Evolutionary conservation across 305 asterid genomes (phyloP), one percentile per base, ranked within the genome.

Genomic region (Salvia sclarea): DNA sequence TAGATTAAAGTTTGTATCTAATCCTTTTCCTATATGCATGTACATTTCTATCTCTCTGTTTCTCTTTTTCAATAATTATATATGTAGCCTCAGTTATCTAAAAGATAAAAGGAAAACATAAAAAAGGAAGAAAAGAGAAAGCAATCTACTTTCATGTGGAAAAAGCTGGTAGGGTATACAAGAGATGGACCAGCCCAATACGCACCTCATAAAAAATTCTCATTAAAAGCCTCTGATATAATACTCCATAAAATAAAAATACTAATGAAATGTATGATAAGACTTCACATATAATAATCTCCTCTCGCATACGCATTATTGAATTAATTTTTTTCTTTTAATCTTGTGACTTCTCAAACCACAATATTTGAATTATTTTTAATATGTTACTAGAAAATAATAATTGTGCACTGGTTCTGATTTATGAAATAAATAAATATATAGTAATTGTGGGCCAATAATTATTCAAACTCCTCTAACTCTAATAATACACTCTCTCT

Each of bases 141-240:
- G 58, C 35, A 11, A 10, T 21, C 30, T 2, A 21, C 33, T 53
- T 33, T 64, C 65, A 75, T 63, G 81, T 61, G 77, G 57, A 37
- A 33, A 66, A 48, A 33, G 70, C 38, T 64, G 62, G 70, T 43
- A 44, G 64, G 40, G 73, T 44, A 54, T 75, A 4, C 11, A 57
- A 17, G 76, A 69, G 22, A 73, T 73, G 67, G 82, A 33, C 73
- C 82, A 70, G 33, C 66, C 75, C 65, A 65, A 50, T 64, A 12
- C n/a, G 14, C 22, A 58, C 20, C 37, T 53, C 64, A 70, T 66
- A 70, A 45, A 78, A 74, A 70, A 55, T 30, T 22, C 16, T 13
- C 9, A 37, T 37, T 7, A 35, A 8, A 7, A 35, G 3, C 9
- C 37, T 31, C 4, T 2, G 6, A 30, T 3, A 30, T 35, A 35